phyloP scores from a whole-genome alignment of 2,329 filamentous ascomycete genomes.

The Trichoderma polysporum region DNA sequence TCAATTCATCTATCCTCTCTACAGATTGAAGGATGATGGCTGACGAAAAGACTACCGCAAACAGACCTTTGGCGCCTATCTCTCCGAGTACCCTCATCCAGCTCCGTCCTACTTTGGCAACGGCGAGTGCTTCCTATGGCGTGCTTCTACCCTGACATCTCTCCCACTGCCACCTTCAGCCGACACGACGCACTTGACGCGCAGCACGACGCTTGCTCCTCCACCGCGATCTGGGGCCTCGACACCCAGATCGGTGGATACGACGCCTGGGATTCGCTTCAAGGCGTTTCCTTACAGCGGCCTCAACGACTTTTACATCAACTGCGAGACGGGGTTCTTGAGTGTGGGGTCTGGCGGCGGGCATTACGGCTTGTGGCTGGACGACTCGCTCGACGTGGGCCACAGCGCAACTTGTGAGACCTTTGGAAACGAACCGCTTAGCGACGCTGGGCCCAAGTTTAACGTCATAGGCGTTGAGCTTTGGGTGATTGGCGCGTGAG shows the following conservation, averaged over 20 bases:
- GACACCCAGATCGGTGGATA: slow-evolving; percentile 54
- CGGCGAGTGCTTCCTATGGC: slow-evolving; percentile 82
- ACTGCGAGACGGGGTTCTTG: slow-evolving; percentile 82
- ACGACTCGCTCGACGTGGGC: slow-evolving; percentile 79
- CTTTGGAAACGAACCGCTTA: slow-evolving; percentile 91
- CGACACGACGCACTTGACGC: slow-evolving; percentile 49
- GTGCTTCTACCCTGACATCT: slow-evolving; percentile 58
- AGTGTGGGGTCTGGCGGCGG: slow-evolving; percentile 87
- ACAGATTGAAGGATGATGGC: neutral
- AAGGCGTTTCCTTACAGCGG: slow-evolving; percentile 97
- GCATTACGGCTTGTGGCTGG: slow-evolving; percentile 90
- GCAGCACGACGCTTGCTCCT: slow-evolving; percentile 40
- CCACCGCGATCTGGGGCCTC: slow-evolving; percentile 28
- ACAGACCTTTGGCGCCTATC: slow-evolving; percentile 85
- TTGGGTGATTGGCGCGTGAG: slow-evolving; percentile 74
- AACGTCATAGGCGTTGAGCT: slow-evolving; percentile 87
- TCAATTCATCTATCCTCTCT: neutral
- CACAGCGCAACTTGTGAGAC: slow-evolving; percentile 83
- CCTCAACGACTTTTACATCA: slow-evolving; percentile 94
- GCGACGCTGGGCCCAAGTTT: slow-evolving; percentile 90
- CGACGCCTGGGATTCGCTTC: slow-evolving; percentile 65
- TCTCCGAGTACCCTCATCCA: slow-evolving; percentile 84
- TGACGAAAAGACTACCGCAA: neutral
- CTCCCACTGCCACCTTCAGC: slow-evolving; percentile 52
- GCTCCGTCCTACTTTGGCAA: slow-evolving; percentile 87